These are phyloP conservation scores for Knoxdaviesia capensis DNA, from an alignment of 2,329 filamentous ascomycete species.

Conservation along the genomic window DNA sequence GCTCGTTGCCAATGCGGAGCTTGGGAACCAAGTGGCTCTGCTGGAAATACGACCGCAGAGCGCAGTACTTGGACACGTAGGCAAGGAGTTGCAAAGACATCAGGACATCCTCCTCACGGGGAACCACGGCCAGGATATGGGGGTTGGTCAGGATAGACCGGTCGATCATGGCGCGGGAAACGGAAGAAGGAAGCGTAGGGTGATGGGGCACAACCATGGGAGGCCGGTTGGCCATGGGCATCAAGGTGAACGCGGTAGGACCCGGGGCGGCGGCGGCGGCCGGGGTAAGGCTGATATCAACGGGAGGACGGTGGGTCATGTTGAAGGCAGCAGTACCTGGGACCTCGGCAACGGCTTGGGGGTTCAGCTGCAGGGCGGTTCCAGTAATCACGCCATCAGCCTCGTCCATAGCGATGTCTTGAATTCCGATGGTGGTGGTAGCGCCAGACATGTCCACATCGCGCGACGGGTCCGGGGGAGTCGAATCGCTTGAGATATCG, in stretches of 20 bases:
- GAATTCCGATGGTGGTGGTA: constrained; percentile 45
- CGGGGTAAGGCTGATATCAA: constrained; percentile 67
- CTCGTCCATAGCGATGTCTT: constrained; percentile 64
- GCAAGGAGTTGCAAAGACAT: constrained; percentile 95
- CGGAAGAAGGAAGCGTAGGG: constrained; percentile 48
- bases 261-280: constrained; percentile 52
- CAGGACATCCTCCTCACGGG: constrained; percentile 87
- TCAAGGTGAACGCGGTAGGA: constrained; percentile 62
- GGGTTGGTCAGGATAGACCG: constrained; percentile 48
- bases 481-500: constrained; percentile 68
- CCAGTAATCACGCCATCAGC: constrained; percentile 61
- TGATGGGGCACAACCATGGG: constrained; percentile 52
- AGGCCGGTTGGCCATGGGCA: constrained; percentile 32
- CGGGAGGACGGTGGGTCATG: constrained; percentile 67
- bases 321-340: constrained; percentile 84
- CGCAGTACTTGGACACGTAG: constrained; percentile 98
- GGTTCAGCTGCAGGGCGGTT: constrained; percentile 52
- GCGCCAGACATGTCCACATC: constrained; percentile 56
- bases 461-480: constrained; percentile 56
- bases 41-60: constrained; percentile 87
- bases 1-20: constrained; percentile 73
- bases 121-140: constrained; percentile 74
- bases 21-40: constrained; percentile 82
- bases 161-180: constrained; percentile 64
- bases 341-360: constrained; percentile 64